phyloP scores from a whole-genome alignment of 208 protist genomes.

The Crithidia sp. region DNA sequence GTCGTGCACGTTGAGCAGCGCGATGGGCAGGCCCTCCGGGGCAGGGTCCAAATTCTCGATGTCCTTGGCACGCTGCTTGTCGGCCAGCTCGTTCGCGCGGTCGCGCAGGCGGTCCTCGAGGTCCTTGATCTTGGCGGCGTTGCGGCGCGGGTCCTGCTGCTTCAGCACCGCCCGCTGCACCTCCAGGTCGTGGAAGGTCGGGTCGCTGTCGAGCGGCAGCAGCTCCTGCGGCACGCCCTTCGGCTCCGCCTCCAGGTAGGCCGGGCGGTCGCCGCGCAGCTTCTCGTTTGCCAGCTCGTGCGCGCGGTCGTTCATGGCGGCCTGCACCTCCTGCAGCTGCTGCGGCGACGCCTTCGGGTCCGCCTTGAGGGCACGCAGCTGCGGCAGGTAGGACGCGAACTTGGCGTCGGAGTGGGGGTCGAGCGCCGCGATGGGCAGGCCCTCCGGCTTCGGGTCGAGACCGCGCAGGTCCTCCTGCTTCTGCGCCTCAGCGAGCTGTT shows the following conservation, averaged over 20 bases:
- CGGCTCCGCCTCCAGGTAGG: conserved; percentile 59
- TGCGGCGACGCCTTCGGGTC: conserved; percentile 38
- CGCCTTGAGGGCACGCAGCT: conserved; percentile 61
- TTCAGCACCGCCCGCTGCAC: conserved; percentile 66
- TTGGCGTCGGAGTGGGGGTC: conserved; percentile 58
- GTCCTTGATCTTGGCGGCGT: conserved; percentile 68
- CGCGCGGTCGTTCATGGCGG: conserved; percentile 67
- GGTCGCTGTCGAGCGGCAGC: conserved; percentile 71
- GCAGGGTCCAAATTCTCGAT: conserved; percentile 57
- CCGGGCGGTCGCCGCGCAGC: conserved; percentile 55
- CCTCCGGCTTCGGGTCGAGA: conserved; percentile 59
- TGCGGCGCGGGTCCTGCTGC: conserved; percentile 61
- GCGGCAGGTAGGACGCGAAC: conserved; percentile 52
- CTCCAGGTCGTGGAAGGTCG: conserved; percentile 63
- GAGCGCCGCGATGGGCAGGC: conserved; percentile 59
- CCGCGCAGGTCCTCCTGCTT: conserved; percentile 72
- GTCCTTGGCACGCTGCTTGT: conserved; percentile 63
- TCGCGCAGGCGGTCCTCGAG: conserved; percentile 67
- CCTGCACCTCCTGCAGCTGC: conserved; percentile 44
- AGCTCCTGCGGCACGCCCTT: conserved; percentile 66
- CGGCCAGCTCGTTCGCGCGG: conserved; percentile 66
- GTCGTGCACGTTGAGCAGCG: conserved; percentile 55
- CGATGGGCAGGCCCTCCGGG: conserved; percentile 66
- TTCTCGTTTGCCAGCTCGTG: conserved; percentile 65
- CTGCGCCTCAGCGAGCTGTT: conserved; percentile 66